Evolutionary conservation across 164 flowering plant species (phyloP), one percentile per base, ranked within the genome.

Genomic region (Taxillus chinensis): DNA sequence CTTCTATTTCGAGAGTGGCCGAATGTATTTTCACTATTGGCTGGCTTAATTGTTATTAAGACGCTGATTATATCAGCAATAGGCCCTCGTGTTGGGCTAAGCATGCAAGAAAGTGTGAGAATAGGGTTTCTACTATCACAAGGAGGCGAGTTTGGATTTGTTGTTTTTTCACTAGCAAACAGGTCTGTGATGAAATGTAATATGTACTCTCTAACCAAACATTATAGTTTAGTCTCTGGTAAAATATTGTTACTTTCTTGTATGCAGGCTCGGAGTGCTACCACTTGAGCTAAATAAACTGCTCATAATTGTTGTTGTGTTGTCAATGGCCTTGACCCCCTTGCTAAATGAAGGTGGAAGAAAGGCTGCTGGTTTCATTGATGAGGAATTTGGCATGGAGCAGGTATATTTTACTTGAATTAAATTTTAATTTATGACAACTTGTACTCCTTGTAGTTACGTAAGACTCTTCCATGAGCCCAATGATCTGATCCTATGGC

Each of bases 61-160:
- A 93, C 99, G 37, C 69, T 89, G 51, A 90, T 93, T 62, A 90
- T 87, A 74, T 83, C 96, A 64, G 92, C 92, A 59, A 77, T 93
- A 69, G 99, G 99, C 55, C 99, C 99, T 45, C 92, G 95, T 41
- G 92, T 93, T 69, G 97, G 99, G 71, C 75, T 90, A 37, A 76
- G 86, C 48, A 43, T 83, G 41, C 85, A 80, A 80, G 99, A 93
- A 79, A 93, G 99, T 66, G 76, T 90, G 59, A 79, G 99, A 69
- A 83, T 90, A 59, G 99, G 99, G 60, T 75, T 93, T 17, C 96
- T 93, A 72, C 86, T 93, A 62, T 93, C 99, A 39, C 99, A 93
- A 71, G 97, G 99, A 74, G 99, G 99, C 41, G 99, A 93, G 74
- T 93, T 93, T 72, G 97, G 82, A 55, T 93, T 93, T 76, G 99